These are phyloP conservation scores for Globisporangium parvum DNA, from an alignment of 352 stramenopile genomes.

Conservation along the genomic window DNA sequence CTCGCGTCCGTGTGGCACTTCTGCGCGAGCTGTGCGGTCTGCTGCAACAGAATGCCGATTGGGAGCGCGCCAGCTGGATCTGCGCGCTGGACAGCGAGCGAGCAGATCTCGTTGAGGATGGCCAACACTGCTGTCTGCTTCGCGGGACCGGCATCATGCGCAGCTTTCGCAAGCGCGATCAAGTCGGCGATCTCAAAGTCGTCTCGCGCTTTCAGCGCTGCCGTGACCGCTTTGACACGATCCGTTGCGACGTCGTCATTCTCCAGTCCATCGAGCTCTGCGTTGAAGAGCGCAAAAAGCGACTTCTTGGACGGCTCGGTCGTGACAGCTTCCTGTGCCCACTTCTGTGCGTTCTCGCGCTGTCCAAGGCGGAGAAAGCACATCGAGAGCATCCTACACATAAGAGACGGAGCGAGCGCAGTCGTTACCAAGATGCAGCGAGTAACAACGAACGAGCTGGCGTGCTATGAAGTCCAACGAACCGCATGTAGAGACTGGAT, in stretches of 20 bases:
- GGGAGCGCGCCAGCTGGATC: constrained; percentile 13
- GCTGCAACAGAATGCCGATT: constrained; percentile 46
- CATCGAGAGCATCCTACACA: constrained; percentile 25
- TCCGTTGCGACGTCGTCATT: constrained; percentile 8
- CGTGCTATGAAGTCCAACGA: not conserved
- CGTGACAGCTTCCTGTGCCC: constrained; percentile 39
- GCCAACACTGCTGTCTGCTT: constrained; percentile 32
- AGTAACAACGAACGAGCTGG: not conserved
- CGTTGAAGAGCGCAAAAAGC: constrained; percentile 49
- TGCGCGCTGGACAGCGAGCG: constrained; percentile 2
- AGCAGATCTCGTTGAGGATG: constrained; percentile 54
- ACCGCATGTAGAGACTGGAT: constrained; percentile 51
- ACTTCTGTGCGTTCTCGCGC: constrained; percentile 24
- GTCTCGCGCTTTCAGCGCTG: constrained; percentile 33
- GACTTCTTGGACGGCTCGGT: constrained; percentile 57
- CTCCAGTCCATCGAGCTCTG: constrained; percentile 17
- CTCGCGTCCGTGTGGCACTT: constrained; percentile 16
- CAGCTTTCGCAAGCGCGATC: constrained; percentile 41
- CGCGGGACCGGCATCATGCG: constrained; percentile 17
- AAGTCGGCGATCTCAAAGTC: constrained; percentile 68
- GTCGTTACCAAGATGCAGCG: not conserved
- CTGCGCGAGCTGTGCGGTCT: constrained; percentile 58
- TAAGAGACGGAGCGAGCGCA: too few species aligned
- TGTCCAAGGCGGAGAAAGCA: constrained; percentile 32
- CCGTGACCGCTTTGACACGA: constrained; percentile 18